These are phyloP conservation scores for Trichophyton schoenleinii DNA, from an alignment of 2,329 filamentous ascomycete species.

Conservation along the genomic window DNA sequence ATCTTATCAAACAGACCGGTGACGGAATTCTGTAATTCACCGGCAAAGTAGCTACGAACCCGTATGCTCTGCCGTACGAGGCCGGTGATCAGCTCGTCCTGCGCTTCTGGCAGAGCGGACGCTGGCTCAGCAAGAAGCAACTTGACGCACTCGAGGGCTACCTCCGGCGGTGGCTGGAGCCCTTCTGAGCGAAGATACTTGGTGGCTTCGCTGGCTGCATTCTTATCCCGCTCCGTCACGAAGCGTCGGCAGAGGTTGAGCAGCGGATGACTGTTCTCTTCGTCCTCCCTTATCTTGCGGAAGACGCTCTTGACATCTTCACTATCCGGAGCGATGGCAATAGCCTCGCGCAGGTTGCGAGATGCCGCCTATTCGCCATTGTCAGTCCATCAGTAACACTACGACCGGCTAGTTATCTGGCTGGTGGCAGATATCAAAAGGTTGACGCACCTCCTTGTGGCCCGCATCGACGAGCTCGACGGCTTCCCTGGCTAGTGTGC, in stretches of 20 bases:
- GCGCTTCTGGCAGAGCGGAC: conserved; percentile 25
- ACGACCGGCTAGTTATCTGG: too few relatives aligned
- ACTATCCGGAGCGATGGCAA: conserved; percentile 35
- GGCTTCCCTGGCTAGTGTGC: conserved; percentile 35
- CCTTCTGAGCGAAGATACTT: conserved; percentile 33
- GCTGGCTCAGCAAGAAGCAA: conserved; percentile 29
- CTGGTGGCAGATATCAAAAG: neutral
- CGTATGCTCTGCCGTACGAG: conserved; percentile 32
- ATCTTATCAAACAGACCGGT: conserved; percentile 39
- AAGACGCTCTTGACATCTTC: conserved; percentile 35
- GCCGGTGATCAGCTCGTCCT: conserved; percentile 37
- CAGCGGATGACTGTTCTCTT: conserved; percentile 31
- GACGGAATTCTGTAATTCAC: conserved; percentile 31
- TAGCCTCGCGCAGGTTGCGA: conserved; percentile 38
- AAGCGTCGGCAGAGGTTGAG: conserved; percentile 35
- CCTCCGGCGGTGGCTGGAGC: conserved; percentile 30
- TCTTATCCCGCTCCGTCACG: conserved; percentile 29
- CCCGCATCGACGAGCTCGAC: conserved; percentile 35
- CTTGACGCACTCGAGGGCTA: conserved; percentile 33
- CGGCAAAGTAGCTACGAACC: conserved; percentile 33
- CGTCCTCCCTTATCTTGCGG: conserved; percentile 32
- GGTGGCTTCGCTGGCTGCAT: conserved; percentile 33
- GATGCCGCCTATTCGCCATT: conserved; percentile 31
- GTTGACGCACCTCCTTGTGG: conserved; percentile 30
- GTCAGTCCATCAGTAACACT: too few relatives aligned